phyloP scores from a whole-genome alignment of 768 basidiomycete species.

The Termitomyces sp. region DNA sequence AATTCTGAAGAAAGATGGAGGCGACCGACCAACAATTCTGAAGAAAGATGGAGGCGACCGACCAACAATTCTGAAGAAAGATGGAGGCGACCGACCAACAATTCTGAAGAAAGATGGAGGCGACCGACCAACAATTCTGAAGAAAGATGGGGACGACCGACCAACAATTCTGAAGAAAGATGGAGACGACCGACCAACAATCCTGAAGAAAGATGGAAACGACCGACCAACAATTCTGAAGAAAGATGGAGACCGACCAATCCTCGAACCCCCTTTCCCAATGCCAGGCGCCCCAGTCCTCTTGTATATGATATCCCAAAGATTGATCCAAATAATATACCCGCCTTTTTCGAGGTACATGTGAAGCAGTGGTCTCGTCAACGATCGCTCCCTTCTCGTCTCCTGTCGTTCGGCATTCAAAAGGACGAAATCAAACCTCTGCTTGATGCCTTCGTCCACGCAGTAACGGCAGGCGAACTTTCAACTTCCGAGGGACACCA shows the following conservation, averaged over 20 bases:
- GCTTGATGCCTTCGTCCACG: conserved; percentile 38
- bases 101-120: no score
- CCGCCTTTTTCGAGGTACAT: conserved; percentile 32
- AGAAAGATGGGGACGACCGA: no score
- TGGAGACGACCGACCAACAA: not conserved
- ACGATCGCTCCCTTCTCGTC: conserved; percentile 32
- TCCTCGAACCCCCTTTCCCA: not conserved
- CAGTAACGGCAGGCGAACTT: conserved; percentile 33
- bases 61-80: not conserved
- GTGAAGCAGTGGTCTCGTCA: conserved; percentile 36
- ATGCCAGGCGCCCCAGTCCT: not conserved
- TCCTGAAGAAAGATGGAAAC: no score
- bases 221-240: not conserved
- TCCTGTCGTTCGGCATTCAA: conserved; percentile 50
- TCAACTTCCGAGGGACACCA: conserved; percentile 25
- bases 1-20: no score
- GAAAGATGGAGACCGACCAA: not conserved
- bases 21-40: not conserved
- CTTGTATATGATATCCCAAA: not conserved
- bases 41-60: no score
- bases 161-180: not conserved
- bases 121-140: not conserved
- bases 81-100: not conserved
- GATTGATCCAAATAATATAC: conserved; percentile 20
- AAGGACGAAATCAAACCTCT: conserved; percentile 33